Percentiles rank a stretch among this genome's conserved stretches.
Conservation (phyloP, 495 filamentous ascomycete genomes). For the Tuber umbilicatum region DNA sequence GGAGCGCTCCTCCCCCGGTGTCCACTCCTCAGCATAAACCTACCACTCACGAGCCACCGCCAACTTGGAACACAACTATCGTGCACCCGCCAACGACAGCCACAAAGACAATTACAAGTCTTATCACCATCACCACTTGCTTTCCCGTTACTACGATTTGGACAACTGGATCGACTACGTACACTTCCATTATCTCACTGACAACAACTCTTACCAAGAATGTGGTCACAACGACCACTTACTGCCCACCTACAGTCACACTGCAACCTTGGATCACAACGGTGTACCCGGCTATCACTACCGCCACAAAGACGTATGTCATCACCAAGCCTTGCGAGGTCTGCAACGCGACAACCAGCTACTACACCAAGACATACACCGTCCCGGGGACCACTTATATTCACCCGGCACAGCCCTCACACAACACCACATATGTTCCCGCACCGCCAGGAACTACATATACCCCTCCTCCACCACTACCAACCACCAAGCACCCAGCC, state of each 20-base stretch:
- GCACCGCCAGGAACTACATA: slow-evolving; percentile 2
- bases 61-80: slow-evolving; percentile 10
- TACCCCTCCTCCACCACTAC: slow-evolving; percentile 4
- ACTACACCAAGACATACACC: slow-evolving; percentile 32
- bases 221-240: slow-evolving; percentile 6
- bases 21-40: background rate
- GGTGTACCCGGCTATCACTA: slow-evolving; percentile 16
- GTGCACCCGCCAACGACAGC: slow-evolving; percentile 9
- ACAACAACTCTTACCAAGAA: slow-evolving; percentile 25
- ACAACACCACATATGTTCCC: background rate
- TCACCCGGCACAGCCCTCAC: background rate
- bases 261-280: slow-evolving; percentile 3
- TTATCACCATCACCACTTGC: slow-evolving; percentile 22
- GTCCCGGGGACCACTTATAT: background rate
- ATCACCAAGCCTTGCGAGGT: slow-evolving; percentile 25
- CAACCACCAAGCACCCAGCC: background rate
- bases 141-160: slow-evolving; percentile 21
- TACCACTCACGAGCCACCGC: background rate
- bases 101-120: slow-evolving; percentile 10
- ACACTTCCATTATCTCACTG: slow-evolving; percentile 18
- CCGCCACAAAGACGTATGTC: slow-evolving; percentile 28
- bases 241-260: slow-evolving; percentile 1
- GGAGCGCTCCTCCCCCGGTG: background rate
- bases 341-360: slow-evolving; percentile 20
- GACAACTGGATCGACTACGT: slow-evolving; percentile 14